A percentile compares a stretch with the other conserved stretches of the same genome.
These are phyloP conservation scores for Heliocybe sulcata DNA, from an alignment of 1,284 basidiomycete species.

Conservation along the genomic window DNA sequence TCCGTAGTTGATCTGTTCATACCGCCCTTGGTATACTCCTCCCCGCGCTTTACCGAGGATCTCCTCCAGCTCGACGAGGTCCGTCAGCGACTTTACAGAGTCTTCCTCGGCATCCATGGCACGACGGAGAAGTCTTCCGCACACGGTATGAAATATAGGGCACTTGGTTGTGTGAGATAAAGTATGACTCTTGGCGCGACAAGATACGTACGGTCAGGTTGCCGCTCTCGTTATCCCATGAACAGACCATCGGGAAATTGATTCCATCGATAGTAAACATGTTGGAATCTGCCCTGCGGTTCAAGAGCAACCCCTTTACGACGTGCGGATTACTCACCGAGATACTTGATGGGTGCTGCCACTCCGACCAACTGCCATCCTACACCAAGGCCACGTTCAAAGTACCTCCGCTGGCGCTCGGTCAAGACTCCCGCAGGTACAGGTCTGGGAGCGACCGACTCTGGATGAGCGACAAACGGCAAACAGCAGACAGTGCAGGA, in stretches of 20 bases:
- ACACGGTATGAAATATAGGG: slow-evolving; percentile 9
- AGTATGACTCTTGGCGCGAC: no score
- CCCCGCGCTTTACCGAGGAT: slow-evolving; percentile 14
- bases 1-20: slow-evolving; percentile 17
- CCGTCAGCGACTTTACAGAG: slow-evolving; percentile 6
- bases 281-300: no score
- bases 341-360: slow-evolving; percentile 3
- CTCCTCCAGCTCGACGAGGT: slow-evolving; percentile 12
- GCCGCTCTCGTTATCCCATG: slow-evolving; percentile 9
- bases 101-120: slow-evolving; percentile 7
- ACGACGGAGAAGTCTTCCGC: slow-evolving; percentile 13
- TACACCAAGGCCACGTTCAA: slow-evolving; percentile 9
- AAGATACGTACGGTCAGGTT: no score
- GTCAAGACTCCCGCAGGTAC: slow-evolving; percentile 12
- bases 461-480: slow-evolving; percentile 16
- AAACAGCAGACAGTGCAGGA: slow-evolving; percentile 19
- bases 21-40: slow-evolving; percentile 11
- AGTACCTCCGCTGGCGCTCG: slow-evolving; percentile 8
- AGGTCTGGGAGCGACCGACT: slow-evolving; percentile 9
- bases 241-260: slow-evolving; percentile 5
- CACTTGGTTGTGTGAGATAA: slow-evolving; percentile 8
- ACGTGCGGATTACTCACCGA: neutral
- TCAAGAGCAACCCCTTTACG: neutral
- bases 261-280: no score
- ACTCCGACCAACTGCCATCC: slow-evolving; percentile 10